phyloP scores from a whole-genome alignment of 176 grass and related monocot genomes.

The Triticum timopheevii region DNA sequence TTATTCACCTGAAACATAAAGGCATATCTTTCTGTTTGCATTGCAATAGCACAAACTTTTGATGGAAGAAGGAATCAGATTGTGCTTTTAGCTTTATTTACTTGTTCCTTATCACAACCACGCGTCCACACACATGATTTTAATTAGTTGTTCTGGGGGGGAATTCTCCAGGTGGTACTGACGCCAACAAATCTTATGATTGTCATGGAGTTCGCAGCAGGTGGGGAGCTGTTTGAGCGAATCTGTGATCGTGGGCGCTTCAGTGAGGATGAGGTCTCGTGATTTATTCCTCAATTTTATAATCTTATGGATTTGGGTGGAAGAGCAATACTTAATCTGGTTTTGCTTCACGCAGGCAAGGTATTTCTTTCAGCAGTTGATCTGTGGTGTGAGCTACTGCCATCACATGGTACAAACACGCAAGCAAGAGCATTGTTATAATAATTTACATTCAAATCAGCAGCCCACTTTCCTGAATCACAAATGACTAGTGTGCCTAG shows the following conservation, averaged over 20 bases:
- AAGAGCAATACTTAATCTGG: conserved; percentile 12
- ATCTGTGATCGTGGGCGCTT: conserved; percentile 85
- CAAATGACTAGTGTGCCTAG: not conserved
- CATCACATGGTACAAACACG: conserved; percentile 62
- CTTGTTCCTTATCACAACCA: not conserved
- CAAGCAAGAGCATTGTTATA: not conserved
- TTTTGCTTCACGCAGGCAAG: conserved; percentile 63
- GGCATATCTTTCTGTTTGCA: not conserved
- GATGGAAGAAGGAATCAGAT: conserved; percentile 12
- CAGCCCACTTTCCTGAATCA: not conserved
- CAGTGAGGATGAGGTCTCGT: conserved; percentile 90
- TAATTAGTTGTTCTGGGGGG: conserved; percentile 14
- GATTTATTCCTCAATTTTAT: conserved; percentile 26
- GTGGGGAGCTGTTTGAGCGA: conserved; percentile 85
- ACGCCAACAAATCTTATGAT: conserved; percentile 87
- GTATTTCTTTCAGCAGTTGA: conserved; percentile 94
- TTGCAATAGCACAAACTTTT: not conserved
- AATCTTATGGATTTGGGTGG: conserved; percentile 14
- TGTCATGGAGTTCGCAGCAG: conserved; percentile 92
- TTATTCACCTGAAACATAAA: not conserved
- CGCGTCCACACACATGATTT: conserved; percentile 1
- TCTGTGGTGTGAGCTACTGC: conserved; percentile 91
- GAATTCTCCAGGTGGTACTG: conserved; percentile 67
- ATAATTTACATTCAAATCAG: not conserved
- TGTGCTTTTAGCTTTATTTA: not conserved